Conservation (phyloP, 352 stramenopile species). For the Phytophthora ohioensis region DNA sequence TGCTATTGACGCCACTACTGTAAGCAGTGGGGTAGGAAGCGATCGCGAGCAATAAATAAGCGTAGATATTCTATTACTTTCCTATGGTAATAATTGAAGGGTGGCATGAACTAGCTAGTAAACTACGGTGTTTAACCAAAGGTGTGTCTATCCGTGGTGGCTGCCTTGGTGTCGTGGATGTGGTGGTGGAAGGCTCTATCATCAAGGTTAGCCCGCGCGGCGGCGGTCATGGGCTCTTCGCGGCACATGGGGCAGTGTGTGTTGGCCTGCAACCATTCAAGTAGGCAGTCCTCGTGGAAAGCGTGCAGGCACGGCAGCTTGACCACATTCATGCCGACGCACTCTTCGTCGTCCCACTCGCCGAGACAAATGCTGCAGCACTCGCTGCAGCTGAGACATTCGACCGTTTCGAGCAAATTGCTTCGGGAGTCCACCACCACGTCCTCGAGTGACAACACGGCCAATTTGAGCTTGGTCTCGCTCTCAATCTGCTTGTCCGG, state of each 20-base stretch:
- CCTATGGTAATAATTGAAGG: slow-evolving; percentile 38
- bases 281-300: slow-evolving; percentile 89
- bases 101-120: not conserved
- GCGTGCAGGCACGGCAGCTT: slow-evolving; percentile 85
- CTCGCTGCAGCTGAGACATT: slow-evolving; percentile 60
- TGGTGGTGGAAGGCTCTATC: slow-evolving; percentile 6
- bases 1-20: too few species aligned
- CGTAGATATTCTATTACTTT: slow-evolving; percentile 41
- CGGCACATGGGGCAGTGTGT: slow-evolving; percentile 88
- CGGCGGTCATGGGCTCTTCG: slow-evolving; percentile 54
- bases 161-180: slow-evolving; percentile 7
- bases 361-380: slow-evolving; percentile 88
- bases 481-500: slow-evolving; percentile 89
- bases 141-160: slow-evolving; percentile 23
- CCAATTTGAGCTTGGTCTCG: slow-evolving; percentile 84
- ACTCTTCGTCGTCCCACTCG: slow-evolving; percentile 87
- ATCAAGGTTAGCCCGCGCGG: slow-evolving; percentile 20
- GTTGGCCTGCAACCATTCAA: slow-evolving; percentile 87
- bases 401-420: slow-evolving; percentile 61
- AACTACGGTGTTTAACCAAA: slow-evolving; percentile 15
- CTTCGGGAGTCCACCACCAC: slow-evolving; percentile 80
- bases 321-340: slow-evolving; percentile 81
- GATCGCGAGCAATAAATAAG: slow-evolving; percentile 25
- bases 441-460: slow-evolving; percentile 84
- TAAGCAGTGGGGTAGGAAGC: not conserved